phyloP scores from a whole-genome alignment of 495 filamentous ascomycete species.

The Neurospora sp. region DNA sequence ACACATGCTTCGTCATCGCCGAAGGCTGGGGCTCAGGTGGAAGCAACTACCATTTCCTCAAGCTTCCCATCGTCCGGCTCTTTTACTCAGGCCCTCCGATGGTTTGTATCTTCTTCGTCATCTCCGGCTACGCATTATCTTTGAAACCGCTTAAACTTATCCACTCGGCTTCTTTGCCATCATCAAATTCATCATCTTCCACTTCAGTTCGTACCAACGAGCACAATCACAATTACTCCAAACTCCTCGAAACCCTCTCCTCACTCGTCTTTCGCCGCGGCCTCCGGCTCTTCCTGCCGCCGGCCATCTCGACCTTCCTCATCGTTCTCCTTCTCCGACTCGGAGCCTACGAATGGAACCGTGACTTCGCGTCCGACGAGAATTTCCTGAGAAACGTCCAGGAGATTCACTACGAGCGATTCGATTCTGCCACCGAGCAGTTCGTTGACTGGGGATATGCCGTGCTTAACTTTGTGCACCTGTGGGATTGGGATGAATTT shows the following conservation, averaged over 20 bases:
- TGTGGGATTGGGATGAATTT: slow-evolving; percentile 30
- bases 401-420: slow-evolving; percentile 27
- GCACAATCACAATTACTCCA: neutral
- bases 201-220: slow-evolving; percentile 23
- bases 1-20: slow-evolving; percentile 34
- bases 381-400: slow-evolving; percentile 29
- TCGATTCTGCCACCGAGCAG: slow-evolving; percentile 16
- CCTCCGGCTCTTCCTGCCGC: slow-evolving; percentile 57
- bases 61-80: slow-evolving; percentile 57
- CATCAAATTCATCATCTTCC: neutral
- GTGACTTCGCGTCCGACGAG: slow-evolving; percentile 27
- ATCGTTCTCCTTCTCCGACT: slow-evolving; percentile 47
- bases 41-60: slow-evolving; percentile 35
- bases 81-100: slow-evolving; percentile 59
- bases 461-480: slow-evolving; percentile 29
- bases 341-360: slow-evolving; percentile 38
- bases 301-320: slow-evolving; percentile 46
- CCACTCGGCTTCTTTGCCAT: slow-evolving; percentile 12
- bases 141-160: slow-evolving; percentile 53
- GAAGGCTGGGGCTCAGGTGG: slow-evolving; percentile 25
- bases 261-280: slow-evolving; percentile 59
- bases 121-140: slow-evolving; percentile 62
- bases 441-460: slow-evolving; percentile 22
- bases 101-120: slow-evolving; percentile 68
- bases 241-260: slow-evolving; percentile 32